phyloP scores from a whole-genome alignment of 768 basidiomycete species.

The Wakefieldia striispora region DNA sequence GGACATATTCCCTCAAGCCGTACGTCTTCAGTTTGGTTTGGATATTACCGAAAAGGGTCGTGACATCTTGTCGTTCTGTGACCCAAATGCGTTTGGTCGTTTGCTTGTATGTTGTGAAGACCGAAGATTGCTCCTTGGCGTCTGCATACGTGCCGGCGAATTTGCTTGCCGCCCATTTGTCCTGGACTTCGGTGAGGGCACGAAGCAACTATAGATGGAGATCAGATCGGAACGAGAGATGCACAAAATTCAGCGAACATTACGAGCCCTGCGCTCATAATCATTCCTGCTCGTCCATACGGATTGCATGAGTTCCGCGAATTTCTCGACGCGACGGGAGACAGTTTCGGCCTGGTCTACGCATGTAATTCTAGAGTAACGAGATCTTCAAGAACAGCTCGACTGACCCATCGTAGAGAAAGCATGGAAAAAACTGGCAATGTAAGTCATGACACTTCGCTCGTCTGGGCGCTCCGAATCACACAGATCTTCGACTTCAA shows the following conservation, averaged over 20 bases:
- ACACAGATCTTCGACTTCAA: slow-evolving; percentile 95
- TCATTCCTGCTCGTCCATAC: slow-evolving; percentile 88
- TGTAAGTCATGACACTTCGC: slow-evolving; percentile 96
- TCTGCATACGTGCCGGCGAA: slow-evolving; percentile 78
- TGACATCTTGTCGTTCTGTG: slow-evolving; percentile 83
- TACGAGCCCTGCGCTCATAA: slow-evolving; percentile 82
- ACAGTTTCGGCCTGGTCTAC: slow-evolving; percentile 94
- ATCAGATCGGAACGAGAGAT: slow-evolving; percentile 5
- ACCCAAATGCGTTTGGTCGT: slow-evolving; percentile 87
- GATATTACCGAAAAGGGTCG: slow-evolving; percentile 87
- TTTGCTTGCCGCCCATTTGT: slow-evolving; percentile 61
- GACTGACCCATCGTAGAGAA: slow-evolving; percentile 92
- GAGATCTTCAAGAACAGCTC: not conserved
- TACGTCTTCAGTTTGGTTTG: slow-evolving; percentile 94
- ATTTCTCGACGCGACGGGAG: slow-evolving; percentile 90
- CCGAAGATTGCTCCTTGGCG: slow-evolving; percentile 71
- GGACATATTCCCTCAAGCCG: slow-evolving; percentile 78
- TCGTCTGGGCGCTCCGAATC: slow-evolving; percentile 89
- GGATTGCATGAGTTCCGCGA: slow-evolving; percentile 92
- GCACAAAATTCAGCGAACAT: slow-evolving; percentile 42
- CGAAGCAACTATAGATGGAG: slow-evolving; percentile 51
- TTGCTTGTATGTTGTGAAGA: slow-evolving; percentile 79
- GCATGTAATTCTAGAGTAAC: not conserved
- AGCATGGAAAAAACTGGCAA: slow-evolving; percentile 96
- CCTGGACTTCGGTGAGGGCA: slow-evolving; percentile 64